Percentiles rank a stretch among this genome's conserved stretches.
Evolutionary conservation across 805 yeast genomes (phyloP).

Genomic region (Pichia exigua): DNA sequence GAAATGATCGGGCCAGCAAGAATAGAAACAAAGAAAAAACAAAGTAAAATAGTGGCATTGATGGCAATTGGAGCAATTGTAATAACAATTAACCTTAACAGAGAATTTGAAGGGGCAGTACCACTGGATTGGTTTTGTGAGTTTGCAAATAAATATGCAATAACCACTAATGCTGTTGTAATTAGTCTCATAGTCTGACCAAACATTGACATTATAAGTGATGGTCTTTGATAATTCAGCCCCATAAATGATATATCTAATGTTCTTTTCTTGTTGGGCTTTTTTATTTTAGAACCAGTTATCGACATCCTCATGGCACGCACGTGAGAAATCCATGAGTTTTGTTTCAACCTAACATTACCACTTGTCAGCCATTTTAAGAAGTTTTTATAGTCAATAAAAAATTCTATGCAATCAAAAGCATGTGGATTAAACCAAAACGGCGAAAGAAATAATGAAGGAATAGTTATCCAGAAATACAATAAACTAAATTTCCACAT

Average conservation of each 20-base stretch:
- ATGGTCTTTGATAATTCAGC: conserved; percentile 41
- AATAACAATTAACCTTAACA: conserved; percentile 37
- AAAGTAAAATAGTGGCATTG: conserved; percentile 34
- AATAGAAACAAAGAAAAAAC: conserved; percentile 37
- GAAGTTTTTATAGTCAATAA: conserved; percentile 55
- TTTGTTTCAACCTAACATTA: conserved; percentile 31
- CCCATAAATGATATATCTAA: conserved; percentile 34
- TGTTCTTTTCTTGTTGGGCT: conserved; percentile 29
- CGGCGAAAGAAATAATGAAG: conserved; percentile 63
- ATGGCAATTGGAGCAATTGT: conserved; percentile 41
- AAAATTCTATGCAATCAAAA: conserved; percentile 60
- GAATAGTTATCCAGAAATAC: conserved; percentile 68
- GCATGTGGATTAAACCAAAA: conserved; percentile 74
- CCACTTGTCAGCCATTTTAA: conserved; percentile 47
- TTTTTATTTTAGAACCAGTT: conserved; percentile 48
- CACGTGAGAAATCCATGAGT: conserved; percentile 41
- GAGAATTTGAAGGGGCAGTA: conserved; percentile 30
- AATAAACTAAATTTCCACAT: conserved; percentile 55
- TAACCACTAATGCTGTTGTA: conserved; percentile 28
- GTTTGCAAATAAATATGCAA: conserved; percentile 48
- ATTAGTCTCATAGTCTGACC: conserved; percentile 33
- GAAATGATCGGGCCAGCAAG: conserved; percentile 43
- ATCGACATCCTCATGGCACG: conserved; percentile 44
- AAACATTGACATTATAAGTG: conserved; percentile 28
- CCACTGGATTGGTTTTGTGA: conserved; percentile 40